Conservation (phyloP, 1,139 yeast genomes). For the Nadsonia commutata region DNA sequence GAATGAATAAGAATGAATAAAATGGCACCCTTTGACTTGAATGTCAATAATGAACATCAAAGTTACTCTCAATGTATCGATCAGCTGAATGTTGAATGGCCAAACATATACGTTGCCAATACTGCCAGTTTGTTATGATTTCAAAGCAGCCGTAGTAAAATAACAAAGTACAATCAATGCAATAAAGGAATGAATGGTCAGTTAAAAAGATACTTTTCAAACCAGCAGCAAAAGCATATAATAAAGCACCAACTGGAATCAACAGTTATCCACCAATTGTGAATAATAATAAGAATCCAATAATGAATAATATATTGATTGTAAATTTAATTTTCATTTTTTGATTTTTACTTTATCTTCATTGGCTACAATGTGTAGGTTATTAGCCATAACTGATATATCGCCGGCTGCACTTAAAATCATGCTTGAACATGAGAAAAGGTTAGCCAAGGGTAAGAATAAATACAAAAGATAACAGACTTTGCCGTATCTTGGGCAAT, state of each 20-base stretch:
- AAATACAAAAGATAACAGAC: slow-evolving; percentile 53
- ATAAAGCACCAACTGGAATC: slow-evolving; percentile 68
- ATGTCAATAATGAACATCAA: slow-evolving; percentile 64
- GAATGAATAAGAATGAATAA: slow-evolving; percentile 57
- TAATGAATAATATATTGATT: too few relatives aligned
- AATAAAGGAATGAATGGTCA: slow-evolving; percentile 58
- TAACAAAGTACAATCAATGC: slow-evolving; percentile 23
- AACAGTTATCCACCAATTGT: too few relatives aligned
- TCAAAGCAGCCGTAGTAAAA: not conserved
- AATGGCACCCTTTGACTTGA: slow-evolving; percentile 62
- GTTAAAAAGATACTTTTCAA: slow-evolving; percentile 76
- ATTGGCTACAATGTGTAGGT: slow-evolving; percentile 60
- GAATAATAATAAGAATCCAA: too few relatives aligned
- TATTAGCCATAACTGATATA: slow-evolving; percentile 63
- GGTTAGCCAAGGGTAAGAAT: slow-evolving; percentile 72
- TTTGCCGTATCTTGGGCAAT: slow-evolving; percentile 59
- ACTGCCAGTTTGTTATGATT: not conserved
- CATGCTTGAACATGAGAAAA: slow-evolving; percentile 72
- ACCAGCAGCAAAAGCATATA: slow-evolving; percentile 80
- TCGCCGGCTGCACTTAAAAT: slow-evolving; percentile 75
- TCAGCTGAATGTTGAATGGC: slow-evolving; percentile 36
- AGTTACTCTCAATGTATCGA: slow-evolving; percentile 43
- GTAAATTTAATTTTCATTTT: too few relatives aligned
- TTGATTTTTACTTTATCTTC: too few relatives aligned
- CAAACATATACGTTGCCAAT: not conserved